Evolutionary conservation across 1,284 basidiomycete species (phyloP).

Genomic region (Erythrobasidium hasegawianum): DNA sequence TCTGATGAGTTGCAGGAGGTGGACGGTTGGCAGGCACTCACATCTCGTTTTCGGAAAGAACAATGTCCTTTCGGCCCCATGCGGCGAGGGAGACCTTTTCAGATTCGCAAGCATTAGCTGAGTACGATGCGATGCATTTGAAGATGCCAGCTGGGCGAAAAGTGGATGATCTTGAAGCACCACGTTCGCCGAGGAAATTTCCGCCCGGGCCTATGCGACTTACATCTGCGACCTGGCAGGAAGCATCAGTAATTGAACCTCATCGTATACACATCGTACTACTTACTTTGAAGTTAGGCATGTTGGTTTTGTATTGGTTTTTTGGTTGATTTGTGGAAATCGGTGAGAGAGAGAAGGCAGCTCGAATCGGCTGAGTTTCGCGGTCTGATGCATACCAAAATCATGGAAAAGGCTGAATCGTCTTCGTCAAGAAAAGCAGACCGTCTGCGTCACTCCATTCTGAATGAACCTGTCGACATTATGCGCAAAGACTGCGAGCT

Average conservation of each 20-base stretch:
- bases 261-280: background rate
- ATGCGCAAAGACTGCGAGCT: conserved; percentile 24
- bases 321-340: background rate
- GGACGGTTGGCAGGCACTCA: too few species aligned
- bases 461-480: conserved; percentile 21
- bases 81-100: conserved; percentile 41
- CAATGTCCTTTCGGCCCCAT: conserved; percentile 47
- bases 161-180: background rate
- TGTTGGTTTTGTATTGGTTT: conserved; percentile 20
- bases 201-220: background rate
- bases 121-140: background rate
- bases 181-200: background rate
- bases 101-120: background rate
- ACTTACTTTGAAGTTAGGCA: conserved; percentile 35
- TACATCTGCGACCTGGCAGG: conserved; percentile 27
- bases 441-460: background rate
- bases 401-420: conserved; percentile 2
- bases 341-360: conserved; percentile 8
- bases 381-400: background rate
- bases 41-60: conserved; percentile 46
- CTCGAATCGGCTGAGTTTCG: conserved; percentile 2
- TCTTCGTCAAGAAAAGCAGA: conserved; percentile 9
- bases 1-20: too few species aligned
- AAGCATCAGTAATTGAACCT: background rate
- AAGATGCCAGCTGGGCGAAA: background rate